Percentiles rank a stretch among this genome's conserved stretches.
Evolutionary conservation across 805 yeast genomes (phyloP).

Genomic region (Cyberlindnera meyerae): DNA sequence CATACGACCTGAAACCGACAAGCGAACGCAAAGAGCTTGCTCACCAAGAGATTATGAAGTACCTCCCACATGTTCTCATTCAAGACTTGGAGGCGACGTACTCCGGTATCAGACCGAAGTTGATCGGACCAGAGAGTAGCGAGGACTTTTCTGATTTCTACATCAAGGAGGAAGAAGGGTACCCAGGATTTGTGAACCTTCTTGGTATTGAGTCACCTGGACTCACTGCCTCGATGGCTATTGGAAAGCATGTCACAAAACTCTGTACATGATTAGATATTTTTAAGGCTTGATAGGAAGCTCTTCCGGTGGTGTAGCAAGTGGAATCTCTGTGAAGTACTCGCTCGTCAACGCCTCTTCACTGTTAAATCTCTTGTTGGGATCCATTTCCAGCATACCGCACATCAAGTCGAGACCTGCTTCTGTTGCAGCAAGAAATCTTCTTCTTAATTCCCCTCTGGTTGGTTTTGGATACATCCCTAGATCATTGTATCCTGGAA

Average conservation of each 20-base stretch:
- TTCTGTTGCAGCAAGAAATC: constrained; percentile 90
- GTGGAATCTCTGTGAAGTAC: constrained; percentile 70
- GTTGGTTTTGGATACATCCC: constrained; percentile 81
- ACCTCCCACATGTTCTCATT: constrained; percentile 55
- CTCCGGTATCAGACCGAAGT: constrained; percentile 81
- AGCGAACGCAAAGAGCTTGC: constrained; percentile 49
- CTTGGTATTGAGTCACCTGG: constrained; percentile 92
- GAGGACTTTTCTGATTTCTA: constrained; percentile 63
- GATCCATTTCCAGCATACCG: constrained; percentile 72
- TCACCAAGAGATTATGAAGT: constrained; percentile 49
- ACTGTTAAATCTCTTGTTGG: constrained; percentile 64
- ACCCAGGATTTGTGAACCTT: constrained; percentile 73
- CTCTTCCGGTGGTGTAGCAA: constrained; percentile 60
- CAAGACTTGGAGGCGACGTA: constrained; percentile 60
- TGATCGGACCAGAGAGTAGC: constrained; percentile 39
- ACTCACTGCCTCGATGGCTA: constrained; percentile 75
- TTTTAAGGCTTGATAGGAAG: constrained; percentile 43
- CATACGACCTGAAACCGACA: constrained; percentile 45
- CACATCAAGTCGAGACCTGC: constrained; percentile 72
- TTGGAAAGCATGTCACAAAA: constrained; percentile 64
- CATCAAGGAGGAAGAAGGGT: constrained; percentile 63
- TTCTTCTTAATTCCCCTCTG: constrained; percentile 67
- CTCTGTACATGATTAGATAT: constrained; percentile 10
- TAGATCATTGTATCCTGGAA: constrained; percentile 72
- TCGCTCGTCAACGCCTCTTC: constrained; percentile 57